Conservation (phyloP, 352 stramenopile genomes). For the Phytophthora palmivora region DNA sequence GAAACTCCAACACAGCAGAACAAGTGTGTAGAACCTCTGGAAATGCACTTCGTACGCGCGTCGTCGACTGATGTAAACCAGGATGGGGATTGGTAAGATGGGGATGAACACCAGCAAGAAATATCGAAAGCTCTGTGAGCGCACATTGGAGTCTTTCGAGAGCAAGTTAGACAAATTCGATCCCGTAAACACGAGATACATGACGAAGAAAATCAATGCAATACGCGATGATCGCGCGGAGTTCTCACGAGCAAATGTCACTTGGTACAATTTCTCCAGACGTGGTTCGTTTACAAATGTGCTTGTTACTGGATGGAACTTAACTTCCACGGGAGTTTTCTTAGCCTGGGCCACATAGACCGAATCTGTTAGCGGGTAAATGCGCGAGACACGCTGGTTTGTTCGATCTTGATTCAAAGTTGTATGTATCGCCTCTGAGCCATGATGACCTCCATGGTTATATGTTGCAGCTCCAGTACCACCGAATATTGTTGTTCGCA, state of each 20-base stretch:
- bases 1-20: conserved; percentile 76
- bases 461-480: conserved; percentile 10
- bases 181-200: conserved; percentile 79
- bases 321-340: conserved; percentile 81
- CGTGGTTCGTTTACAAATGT: conserved; percentile 75
- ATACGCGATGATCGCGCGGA: conserved; percentile 71
- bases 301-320: conserved; percentile 79
- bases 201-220: conserved; percentile 64
- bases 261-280: conserved; percentile 82
- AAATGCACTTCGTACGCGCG: conserved; percentile 77
- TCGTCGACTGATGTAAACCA: conserved; percentile 69
- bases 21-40: conserved; percentile 73
- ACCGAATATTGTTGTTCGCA: conserved; percentile 22
- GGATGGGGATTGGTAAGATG: conserved; percentile 69
- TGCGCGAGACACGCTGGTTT: conserved; percentile 74
- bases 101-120: conserved; percentile 75
- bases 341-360: conserved; percentile 73
- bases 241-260: conserved; percentile 84
- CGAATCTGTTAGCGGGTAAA: conserved; percentile 78
- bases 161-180: conserved; percentile 78
- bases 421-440: conserved; percentile 32
- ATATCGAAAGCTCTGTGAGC: conserved; percentile 60
- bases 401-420: conserved; percentile 65
- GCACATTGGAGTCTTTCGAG: conserved; percentile 59
- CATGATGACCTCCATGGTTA: conserved; percentile 28